phyloP scores from a whole-genome alignment of 2,329 filamentous ascomycete genomes.

The Apiospora sp. region DNA sequence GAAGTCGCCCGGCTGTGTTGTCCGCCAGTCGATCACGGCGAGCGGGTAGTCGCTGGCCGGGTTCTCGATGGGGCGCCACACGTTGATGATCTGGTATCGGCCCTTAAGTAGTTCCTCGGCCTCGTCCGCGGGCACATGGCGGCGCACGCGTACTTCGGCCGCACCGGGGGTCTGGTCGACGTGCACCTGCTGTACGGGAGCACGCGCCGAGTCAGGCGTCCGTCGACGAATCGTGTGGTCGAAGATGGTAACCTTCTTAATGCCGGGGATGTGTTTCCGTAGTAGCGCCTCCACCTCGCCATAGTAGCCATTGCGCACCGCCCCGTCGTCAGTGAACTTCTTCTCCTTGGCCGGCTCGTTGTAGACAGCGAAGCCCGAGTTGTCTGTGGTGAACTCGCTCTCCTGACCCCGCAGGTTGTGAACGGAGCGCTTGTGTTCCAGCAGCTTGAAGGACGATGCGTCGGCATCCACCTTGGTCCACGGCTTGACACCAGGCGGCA shows the following conservation, averaged over 20 bases:
- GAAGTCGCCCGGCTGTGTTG: constrained; percentile 64
- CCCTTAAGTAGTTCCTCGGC: constrained; percentile 63
- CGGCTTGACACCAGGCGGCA: constrained; percentile 56
- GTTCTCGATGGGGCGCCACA: constrained; percentile 73
- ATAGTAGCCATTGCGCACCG: constrained; percentile 67
- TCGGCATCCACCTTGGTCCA: constrained; percentile 72
- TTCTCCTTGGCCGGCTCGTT: constrained; percentile 60
- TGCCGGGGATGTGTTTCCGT: constrained; percentile 58
- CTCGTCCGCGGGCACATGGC: constrained; percentile 63
- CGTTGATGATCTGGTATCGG: constrained; percentile 74
- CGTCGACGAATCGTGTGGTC: constrained; percentile 74
- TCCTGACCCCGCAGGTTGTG: constrained; percentile 62
- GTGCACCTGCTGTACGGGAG: constrained; percentile 74
- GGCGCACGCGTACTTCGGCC: constrained; percentile 66
- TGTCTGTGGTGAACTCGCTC: constrained; percentile 62
- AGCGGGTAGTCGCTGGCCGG: constrained; percentile 69
- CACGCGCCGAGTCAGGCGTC: constrained; percentile 61
- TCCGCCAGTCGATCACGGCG: constrained; percentile 70
- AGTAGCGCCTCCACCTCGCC: constrained; percentile 66
- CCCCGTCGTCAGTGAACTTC: constrained; percentile 61
- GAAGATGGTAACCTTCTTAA: constrained; percentile 72
- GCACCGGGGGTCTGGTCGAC: constrained; percentile 75
- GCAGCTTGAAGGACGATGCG: constrained; percentile 59
- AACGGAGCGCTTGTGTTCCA: constrained; percentile 56
- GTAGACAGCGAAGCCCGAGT: constrained; percentile 65